phyloP scores from a whole-genome alignment of 768 basidiomycete species.

The Tulasnella sp. region DNA sequence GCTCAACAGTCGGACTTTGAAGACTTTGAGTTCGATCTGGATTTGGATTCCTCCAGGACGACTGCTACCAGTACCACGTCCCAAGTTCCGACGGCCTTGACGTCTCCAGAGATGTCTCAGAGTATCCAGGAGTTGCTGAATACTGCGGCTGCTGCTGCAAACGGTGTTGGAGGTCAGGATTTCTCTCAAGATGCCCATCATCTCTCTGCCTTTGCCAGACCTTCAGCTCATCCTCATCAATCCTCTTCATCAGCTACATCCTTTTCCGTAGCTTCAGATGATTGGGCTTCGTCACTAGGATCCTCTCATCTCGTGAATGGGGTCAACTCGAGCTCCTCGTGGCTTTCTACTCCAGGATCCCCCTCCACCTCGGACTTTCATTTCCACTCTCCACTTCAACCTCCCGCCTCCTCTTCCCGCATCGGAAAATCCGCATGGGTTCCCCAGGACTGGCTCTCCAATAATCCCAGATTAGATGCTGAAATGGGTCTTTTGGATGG shows the following conservation, averaged over 20 bases:
- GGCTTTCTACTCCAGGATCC: conserved; percentile 14
- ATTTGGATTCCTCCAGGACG: neutral
- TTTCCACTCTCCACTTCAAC: conserved; percentile 1
- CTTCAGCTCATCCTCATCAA: conserved; percentile 6
- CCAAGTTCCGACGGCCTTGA: neutral
- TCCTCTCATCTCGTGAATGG: neutral
- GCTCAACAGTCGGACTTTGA: neutral
- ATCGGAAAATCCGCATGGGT: conserved; percentile 19
- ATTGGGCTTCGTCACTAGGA: conserved; percentile 6
- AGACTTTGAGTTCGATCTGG: neutral
- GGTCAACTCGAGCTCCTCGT: conserved; percentile 9
- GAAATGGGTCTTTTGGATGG: conserved; percentile 3
- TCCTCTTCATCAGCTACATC: conserved; percentile 6
- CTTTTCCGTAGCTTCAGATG: conserved; percentile 11
- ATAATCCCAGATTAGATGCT: conserved; percentile 12
- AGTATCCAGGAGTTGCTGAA: conserved; percentile 7
- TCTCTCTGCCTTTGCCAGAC: too few species aligned
- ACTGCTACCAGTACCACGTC: neutral
- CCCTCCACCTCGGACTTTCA: conserved; percentile 11
- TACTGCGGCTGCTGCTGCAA: neutral
- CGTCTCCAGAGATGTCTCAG: conserved; percentile 4
- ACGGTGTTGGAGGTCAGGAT: conserved; percentile 3
- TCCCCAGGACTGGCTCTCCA: conserved; percentile 17
- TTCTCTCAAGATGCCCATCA: too few species aligned
- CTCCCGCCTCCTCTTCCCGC: neutral